Evolutionary conservation across 2,329 filamentous ascomycete genomes (phyloP).

Genomic region (Calonectria ilicicola): DNA sequence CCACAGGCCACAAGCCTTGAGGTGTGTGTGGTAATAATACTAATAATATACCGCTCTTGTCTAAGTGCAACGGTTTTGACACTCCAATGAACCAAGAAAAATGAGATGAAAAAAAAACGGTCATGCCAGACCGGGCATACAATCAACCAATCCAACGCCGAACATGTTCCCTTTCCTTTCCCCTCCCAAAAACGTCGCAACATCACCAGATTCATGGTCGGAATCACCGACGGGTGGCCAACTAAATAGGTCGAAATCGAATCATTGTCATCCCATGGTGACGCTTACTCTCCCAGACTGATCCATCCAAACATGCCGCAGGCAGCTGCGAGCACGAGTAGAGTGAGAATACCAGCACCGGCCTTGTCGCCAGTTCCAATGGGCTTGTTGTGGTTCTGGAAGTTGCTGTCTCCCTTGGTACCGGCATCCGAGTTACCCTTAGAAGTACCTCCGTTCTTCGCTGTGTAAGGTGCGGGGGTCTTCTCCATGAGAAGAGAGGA

Average conservation of each 20-base stretch:
- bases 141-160: constrained; percentile 42
- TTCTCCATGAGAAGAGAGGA: constrained; percentile 61
- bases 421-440: constrained; percentile 58
- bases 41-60: constrained; percentile 1
- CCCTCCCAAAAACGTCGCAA: constrained; percentile 14
- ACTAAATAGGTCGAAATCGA: constrained; percentile 12
- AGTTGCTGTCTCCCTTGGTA: constrained; percentile 50
- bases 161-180: constrained; percentile 27
- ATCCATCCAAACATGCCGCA: constrained; percentile 62
- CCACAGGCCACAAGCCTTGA: not conserved
- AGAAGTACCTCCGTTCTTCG: constrained; percentile 64
- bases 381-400: constrained; percentile 46
- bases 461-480: constrained; percentile 57
- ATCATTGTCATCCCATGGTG: constrained; percentile 24
- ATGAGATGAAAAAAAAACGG: constrained; percentile 26
- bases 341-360: constrained; percentile 61
- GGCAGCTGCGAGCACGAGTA: constrained; percentile 55
- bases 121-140: constrained; percentile 38
- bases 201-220: constrained; percentile 27
- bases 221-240: not conserved
- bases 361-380: constrained; percentile 59
- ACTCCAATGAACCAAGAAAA: constrained; percentile 24
- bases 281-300: constrained; percentile 52
- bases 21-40: not conserved
- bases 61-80: not conserved